These are phyloP conservation scores for Hysterangium stoloniferum DNA, from an alignment of 768 basidiomycete genomes.

Conservation along the genomic window DNA sequence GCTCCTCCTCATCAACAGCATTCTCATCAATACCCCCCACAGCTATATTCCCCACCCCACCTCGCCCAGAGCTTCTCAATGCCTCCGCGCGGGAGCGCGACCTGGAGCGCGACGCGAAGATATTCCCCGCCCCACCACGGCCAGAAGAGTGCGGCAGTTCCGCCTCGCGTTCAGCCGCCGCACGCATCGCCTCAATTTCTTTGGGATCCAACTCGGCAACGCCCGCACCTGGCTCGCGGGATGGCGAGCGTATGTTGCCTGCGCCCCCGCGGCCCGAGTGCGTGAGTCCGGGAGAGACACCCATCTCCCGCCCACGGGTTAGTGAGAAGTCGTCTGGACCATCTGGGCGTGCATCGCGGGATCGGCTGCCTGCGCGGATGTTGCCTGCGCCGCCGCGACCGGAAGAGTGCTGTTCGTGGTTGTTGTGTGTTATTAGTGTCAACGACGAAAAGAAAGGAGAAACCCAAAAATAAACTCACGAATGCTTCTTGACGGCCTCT, in stretches of 20 bases:
- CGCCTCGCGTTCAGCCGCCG: conserved; percentile 12
- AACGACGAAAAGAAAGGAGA: too few species aligned
- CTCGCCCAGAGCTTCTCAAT: conserved; percentile 12
- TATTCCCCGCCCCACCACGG: conserved; percentile 61
- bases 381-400: conserved; percentile 69
- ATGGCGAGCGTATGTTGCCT: conserved; percentile 80
- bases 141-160: conserved; percentile 41
- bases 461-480: too few species aligned
- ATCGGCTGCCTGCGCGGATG: conserved; percentile 38
- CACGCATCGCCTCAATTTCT: conserved; percentile 22
- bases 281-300: conserved; percentile 19
- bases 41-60: conserved; percentile 16
- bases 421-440: too few species aligned
- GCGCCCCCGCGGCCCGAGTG: conserved; percentile 68
- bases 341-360: conserved; percentile 15
- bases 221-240: conserved; percentile 37
- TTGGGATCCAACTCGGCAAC: conserved; percentile 14
- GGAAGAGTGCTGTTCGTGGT: conserved; percentile 49
- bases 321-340: conserved; percentile 49
- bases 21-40: neutral
- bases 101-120: conserved; percentile 43
- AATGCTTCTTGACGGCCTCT: too few species aligned
- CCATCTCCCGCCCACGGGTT: conserved; percentile 44
- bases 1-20: conserved; percentile 26
- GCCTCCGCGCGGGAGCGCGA: conserved; percentile 20